Percentiles rank a stretch among this genome's conserved stretches.
phyloP scores from a whole-genome alignment of 1,284 basidiomycete species.

The Tilletia horrida region DNA sequence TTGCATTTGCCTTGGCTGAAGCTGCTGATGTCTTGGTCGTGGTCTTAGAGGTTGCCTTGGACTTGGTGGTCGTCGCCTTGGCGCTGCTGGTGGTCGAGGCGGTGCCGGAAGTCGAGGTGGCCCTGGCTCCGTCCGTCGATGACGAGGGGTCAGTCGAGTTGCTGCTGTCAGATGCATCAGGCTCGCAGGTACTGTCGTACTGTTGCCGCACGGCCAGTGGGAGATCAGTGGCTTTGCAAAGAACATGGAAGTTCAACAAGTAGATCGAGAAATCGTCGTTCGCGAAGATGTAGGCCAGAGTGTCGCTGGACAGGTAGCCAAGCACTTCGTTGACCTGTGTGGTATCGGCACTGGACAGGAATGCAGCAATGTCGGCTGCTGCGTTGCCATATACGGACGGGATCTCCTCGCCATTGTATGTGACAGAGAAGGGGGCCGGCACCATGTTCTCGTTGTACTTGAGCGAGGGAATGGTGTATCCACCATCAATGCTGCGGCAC shows the following conservation, averaged over 20 bases:
- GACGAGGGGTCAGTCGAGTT: background rate
- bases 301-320: background rate
- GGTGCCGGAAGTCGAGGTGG: background rate
- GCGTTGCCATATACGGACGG: background rate
- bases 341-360: background rate
- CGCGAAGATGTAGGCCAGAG: background rate
- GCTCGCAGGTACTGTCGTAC: background rate
- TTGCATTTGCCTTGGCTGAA: background rate
- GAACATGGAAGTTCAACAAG: background rate
- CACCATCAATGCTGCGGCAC: slow-evolving; percentile 24
- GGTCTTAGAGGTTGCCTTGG: background rate
- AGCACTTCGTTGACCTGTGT: background rate
- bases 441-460: slow-evolving; percentile 39
- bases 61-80: background rate
- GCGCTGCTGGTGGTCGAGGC: background rate
- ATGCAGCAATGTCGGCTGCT: background rate
- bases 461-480: slow-evolving; percentile 33
- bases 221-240: slow-evolving; percentile 8
- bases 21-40: background rate
- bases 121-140: background rate
- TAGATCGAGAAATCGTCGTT: background rate
- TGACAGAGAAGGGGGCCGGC: background rate
- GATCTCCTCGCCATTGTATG: background rate
- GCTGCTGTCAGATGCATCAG: background rate
- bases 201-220: background rate